Conservation (phyloP, 148 eudicot genomes). For the Rheum nobile region DNA sequence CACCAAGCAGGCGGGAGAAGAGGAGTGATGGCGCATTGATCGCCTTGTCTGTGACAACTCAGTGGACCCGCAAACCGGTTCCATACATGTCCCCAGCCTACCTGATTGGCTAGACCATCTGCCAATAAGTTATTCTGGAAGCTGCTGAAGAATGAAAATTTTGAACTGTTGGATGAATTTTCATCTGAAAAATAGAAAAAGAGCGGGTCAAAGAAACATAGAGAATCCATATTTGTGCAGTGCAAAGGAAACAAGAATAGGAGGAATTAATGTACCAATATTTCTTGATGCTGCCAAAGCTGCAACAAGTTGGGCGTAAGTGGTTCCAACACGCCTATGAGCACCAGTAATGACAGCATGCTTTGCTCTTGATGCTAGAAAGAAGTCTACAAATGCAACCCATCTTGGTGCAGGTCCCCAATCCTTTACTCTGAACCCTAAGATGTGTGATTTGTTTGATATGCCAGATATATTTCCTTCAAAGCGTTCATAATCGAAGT, state of each 20-base stretch:
- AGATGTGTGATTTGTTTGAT: conserved; percentile 11
- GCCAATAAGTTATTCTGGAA: conserved; percentile 53
- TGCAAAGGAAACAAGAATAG: not conserved
- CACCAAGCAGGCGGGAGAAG: conserved; percentile 92
- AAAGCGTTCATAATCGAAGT: conserved; percentile 58
- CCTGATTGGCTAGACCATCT: conserved; percentile 61
- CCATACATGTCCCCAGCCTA: conserved; percentile 97
- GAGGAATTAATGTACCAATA: conserved; percentile 34
- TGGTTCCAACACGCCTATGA: conserved; percentile 86
- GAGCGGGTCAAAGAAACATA: not conserved
- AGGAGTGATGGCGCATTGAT: conserved; percentile 82
- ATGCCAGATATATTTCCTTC: conserved; percentile 47
- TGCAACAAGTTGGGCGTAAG: conserved; percentile 84
- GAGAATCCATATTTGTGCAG: not conserved
- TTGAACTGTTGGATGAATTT: conserved; percentile 22
- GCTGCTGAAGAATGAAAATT: conserved; percentile 68
- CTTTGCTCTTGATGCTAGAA: conserved; percentile 80
- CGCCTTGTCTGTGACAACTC: conserved; percentile 58
- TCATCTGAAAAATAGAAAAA: conserved; percentile 27
- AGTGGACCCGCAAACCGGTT: conserved; percentile 81
- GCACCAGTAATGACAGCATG: conserved; percentile 87
- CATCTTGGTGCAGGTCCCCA: conserved; percentile 99
- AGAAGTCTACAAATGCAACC: conserved; percentile 98
- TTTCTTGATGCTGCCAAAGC: conserved; percentile 62
- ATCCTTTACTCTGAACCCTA: conserved; percentile 61